phyloP scores from a whole-genome alignment of 768 basidiomycete species.

The Calvatia gigantea region DNA sequence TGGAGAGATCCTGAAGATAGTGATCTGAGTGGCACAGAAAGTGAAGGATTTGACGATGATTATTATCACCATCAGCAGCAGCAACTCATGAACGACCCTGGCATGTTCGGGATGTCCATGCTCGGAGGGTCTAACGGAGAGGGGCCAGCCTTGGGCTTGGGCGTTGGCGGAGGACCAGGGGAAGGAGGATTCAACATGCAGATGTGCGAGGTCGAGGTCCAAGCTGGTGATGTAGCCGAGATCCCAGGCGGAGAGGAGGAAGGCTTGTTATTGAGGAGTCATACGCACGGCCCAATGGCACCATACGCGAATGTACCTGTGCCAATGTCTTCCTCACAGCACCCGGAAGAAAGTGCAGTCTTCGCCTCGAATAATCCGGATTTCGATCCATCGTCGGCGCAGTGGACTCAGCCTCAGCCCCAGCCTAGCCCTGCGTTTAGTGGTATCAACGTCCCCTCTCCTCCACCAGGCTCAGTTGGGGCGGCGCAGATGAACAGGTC shows the following conservation, averaged over 20 bases:
- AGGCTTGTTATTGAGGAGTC: conserved; percentile 33
- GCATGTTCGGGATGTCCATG: conserved; percentile 22
- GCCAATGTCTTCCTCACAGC: conserved; percentile 4
- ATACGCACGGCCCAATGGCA: conserved; percentile 5
- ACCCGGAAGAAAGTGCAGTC: conserved; percentile 18
- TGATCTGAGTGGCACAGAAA: conserved; percentile 22
- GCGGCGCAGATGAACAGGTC: conserved; percentile 20
- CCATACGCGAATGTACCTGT: conserved; percentile 5
- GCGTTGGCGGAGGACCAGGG: conserved; percentile 21
- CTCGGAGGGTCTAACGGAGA: not conserved
- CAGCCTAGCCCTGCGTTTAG: conserved; percentile 40
- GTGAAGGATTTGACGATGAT: conserved; percentile 22
- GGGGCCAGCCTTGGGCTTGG: no score
- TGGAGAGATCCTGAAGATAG: conserved; percentile 10
- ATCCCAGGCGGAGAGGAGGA: conserved; percentile 59
- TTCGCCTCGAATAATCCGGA: conserved; percentile 19
- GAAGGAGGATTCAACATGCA: conserved; percentile 40
- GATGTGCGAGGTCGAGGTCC: conserved; percentile 61
- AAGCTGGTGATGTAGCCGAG: conserved; percentile 47
- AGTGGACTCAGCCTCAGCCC: conserved; percentile 36
- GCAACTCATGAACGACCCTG: conserved; percentile 18
- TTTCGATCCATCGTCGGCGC: conserved; percentile 23
- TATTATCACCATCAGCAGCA: conserved; percentile 10
- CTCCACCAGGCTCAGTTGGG: conserved; percentile 23
- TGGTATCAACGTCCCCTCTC: conserved; percentile 36